phyloP scores from a whole-genome alignment of 352 stramenopile species.

The Pythium utonaiense region DNA sequence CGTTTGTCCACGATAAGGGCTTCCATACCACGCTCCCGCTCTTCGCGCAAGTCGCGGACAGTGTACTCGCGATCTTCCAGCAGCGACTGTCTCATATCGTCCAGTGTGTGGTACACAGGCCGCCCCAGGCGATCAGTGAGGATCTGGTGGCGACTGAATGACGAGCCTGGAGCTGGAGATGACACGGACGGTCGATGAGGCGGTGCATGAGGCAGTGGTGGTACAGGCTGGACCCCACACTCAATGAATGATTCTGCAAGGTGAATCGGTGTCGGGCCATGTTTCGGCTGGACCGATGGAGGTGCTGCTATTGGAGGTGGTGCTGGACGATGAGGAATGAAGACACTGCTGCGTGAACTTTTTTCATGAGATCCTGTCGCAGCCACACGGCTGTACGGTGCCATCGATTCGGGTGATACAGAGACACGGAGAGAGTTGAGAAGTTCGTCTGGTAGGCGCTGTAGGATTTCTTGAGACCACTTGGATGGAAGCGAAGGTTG shows the following conservation, averaged over 20 bases:
- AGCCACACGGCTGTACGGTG: background rate
- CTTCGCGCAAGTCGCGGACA: slow-evolving; percentile 60
- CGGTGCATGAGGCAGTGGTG: no score
- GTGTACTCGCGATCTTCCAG: slow-evolving; percentile 32
- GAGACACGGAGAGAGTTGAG: background rate
- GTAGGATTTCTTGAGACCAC: slow-evolving; percentile 26
- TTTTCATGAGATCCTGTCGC: background rate
- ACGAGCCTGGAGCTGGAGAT: background rate
- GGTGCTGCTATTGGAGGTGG: slow-evolving; percentile 4
- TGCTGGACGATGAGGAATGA: slow-evolving; percentile 7
- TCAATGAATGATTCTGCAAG: slow-evolving; percentile 17
- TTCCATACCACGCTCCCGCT: slow-evolving; percentile 58
- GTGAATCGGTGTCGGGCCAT: slow-evolving; percentile 13
- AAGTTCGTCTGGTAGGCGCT: slow-evolving; percentile 6
- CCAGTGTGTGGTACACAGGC: slow-evolving; percentile 25
- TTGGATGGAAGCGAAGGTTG: slow-evolving; percentile 44
- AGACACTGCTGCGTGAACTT: background rate
- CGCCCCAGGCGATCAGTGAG: slow-evolving; percentile 47
- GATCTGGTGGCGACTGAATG: slow-evolving; percentile 51
- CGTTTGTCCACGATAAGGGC: slow-evolving; percentile 64
- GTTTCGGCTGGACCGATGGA: background rate
- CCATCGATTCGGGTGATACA: background rate
- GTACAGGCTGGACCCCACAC: slow-evolving; percentile 15
- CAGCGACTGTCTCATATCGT: slow-evolving; percentile 30
- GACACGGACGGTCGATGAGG: background rate